Base-by-base conservation (phyloP, 192 early-diverging fungal genomes). In the Funneliformis geosporum region DNA sequence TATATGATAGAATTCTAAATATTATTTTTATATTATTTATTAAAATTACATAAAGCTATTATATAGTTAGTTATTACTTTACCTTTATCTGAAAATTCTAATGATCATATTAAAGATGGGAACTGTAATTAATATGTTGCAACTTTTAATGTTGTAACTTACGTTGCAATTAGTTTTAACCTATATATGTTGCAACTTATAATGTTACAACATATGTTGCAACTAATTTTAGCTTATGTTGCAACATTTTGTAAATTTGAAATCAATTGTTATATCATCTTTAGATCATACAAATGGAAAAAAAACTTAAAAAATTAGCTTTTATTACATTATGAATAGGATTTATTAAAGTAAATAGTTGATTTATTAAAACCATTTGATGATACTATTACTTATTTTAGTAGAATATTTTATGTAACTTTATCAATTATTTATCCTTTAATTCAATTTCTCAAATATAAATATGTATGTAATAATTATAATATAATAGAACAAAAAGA, bases 341-440 rank as follows among this genome's bases (percentile, higher is more conserved):
- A 65, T 25, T 23, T 65, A 65, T 65, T 65, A 65, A 65, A 65
- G 6, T 4, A 65, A 27, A 28, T 65, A 28, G 10, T 65, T 27
- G 10, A 18, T 65, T 65, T 65, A 23, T 65, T 33, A 33, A 33
- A 33, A 33, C 33, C 2, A 33, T 33, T 33, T 10, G 28, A 27
- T 65, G 11, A 65, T 65, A 0, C 62, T 8, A 65, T 5, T 28
- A 25, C 25, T 27, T 65, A 65, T 65, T 65, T 65, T 28, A 65
- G 23, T 65, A 25, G 25, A 23, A 23, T 27, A 65, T 25, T 4
- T 8, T 65, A 65, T 25, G 62, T 27, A 9, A 65, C 62, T 11
- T 65, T 65, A 65, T 65, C 62, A 23, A 65, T 65, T 27, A 65
- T 65, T 28, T 65, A n/a, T 65, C 62, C 23, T 65, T n/a, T 65